These are phyloP conservation scores for Solanum paucissectum DNA, from an alignment of 257 asterid species.

Conservation along the genomic window DNA sequence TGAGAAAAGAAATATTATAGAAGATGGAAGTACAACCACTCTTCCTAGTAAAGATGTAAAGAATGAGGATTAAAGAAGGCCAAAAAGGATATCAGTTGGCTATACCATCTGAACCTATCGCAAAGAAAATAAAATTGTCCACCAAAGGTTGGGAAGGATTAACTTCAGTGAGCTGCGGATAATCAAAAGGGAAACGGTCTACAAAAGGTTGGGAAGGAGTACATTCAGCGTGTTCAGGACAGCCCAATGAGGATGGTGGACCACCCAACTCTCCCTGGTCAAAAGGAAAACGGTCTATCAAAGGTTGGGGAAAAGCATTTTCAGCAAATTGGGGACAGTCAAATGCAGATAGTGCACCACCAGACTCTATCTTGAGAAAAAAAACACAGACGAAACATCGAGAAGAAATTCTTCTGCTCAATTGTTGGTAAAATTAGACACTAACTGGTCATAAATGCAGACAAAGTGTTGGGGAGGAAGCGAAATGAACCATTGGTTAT, in stretches of 20 bases:
- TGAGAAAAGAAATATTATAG: neutral
- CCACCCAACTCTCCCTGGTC: neutral
- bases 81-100: neutral
- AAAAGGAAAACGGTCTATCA: neutral
- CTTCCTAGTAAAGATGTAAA: neutral
- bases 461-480: neutral
- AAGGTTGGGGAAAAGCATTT: neutral
- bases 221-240: neutral
- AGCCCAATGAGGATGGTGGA: neutral
- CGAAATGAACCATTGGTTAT: neutral
- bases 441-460: neutral
- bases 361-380: neutral
- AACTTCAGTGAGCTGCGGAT: neutral
- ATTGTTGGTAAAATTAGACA: neutral
- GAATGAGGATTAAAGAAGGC: neutral
- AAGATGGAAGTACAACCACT: neutral
- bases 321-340: neutral
- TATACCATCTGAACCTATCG: neutral
- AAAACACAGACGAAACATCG: neutral
- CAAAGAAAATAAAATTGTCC: neutral
- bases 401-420: neutral
- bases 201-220: neutral
- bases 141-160: neutral
- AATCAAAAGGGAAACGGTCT: neutral
- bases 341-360: neutral